Evolutionary conservation across 257 asterid genomes (phyloP).

Genomic region (Solanum medicagineum): DNA sequence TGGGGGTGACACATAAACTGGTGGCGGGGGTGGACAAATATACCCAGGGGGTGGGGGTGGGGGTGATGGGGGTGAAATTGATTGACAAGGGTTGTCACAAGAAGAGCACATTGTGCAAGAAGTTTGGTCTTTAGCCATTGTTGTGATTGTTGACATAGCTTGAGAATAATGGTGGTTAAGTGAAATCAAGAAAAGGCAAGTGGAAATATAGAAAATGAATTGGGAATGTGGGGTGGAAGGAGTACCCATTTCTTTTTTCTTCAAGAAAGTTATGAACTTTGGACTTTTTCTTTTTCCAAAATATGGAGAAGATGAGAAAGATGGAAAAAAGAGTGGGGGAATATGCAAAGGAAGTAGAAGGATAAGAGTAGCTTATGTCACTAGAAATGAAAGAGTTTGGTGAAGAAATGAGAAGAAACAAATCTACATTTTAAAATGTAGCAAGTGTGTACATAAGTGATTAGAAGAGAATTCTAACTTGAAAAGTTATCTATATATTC

Average conservation of each 20-base stretch:
- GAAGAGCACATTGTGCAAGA: slow-evolving; percentile 62
- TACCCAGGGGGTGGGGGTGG: slow-evolving; percentile 8
- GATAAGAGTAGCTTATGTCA: neutral
- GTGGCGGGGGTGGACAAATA: slow-evolving; percentile 27
- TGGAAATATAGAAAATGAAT: slow-evolving; percentile 2
- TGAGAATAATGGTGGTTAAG: neutral
- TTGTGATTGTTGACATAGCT: slow-evolving; percentile 28
- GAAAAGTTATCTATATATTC: neutral
- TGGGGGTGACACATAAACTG: neutral
- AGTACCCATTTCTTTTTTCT: slow-evolving; percentile 3
- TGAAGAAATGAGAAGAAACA: neutral
- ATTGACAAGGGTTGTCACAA: slow-evolving; percentile 71
- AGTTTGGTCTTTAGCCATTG: slow-evolving; percentile 36
- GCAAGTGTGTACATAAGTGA: neutral
- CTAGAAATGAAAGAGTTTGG: neutral
- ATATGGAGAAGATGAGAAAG: neutral
- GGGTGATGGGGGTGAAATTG: slow-evolving; percentile 43
- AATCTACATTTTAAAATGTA: neutral
- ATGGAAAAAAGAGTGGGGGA: neutral
- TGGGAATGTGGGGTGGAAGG: neutral
- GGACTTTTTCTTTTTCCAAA: neutral
- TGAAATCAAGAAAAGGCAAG: slow-evolving; percentile 4
- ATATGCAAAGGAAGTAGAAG: neutral
- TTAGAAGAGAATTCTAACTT: neutral
- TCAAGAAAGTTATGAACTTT: slow-evolving; percentile 3